Conservation (phyloP, 31 red algal species). For the Bonnemaisonia californica region DNA sequence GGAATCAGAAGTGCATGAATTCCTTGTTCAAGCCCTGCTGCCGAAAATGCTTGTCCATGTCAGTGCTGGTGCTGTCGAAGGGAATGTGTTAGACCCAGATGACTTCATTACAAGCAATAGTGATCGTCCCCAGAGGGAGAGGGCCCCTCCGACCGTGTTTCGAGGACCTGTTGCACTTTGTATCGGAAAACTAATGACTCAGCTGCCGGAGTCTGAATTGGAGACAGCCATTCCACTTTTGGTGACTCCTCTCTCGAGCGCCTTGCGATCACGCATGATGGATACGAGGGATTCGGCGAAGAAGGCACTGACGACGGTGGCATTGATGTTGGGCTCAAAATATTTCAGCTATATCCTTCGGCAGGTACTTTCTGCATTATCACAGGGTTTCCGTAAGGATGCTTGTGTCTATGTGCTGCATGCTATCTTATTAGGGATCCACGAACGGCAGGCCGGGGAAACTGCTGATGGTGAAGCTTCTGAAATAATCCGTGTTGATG, state of each 20-base stretch:
- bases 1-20: background rate
- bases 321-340: constrained; percentile 59
- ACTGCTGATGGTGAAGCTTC: background rate
- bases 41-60: constrained; percentile 74
- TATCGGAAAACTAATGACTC: constrained; percentile 54
- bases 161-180: constrained; percentile 69
- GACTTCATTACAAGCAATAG: background rate
- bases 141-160: constrained; percentile 33
- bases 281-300: constrained; percentile 64
- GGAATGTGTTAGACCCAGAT: constrained; percentile 39
- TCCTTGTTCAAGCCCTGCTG: constrained; percentile 37
- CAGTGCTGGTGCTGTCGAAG: constrained; percentile 55
- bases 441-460: constrained; percentile 16
- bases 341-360: constrained; percentile 70
- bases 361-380: constrained; percentile 59
- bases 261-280: constrained; percentile 71
- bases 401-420: constrained; percentile 63
- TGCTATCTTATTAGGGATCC: constrained; percentile 58
- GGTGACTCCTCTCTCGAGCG: constrained; percentile 60
- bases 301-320: constrained; percentile 60
- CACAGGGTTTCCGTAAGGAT: constrained; percentile 72
- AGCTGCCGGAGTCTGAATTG: constrained; percentile 31
- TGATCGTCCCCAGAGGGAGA: background rate
- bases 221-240: constrained; percentile 64
- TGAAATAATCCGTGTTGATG: constrained; percentile 23